Percentiles rank a stretch among this genome's conserved stretches.
Conservation (phyloP, 225 moss, liverwort and hornwort species). For the Neckera pumila region DNA sequence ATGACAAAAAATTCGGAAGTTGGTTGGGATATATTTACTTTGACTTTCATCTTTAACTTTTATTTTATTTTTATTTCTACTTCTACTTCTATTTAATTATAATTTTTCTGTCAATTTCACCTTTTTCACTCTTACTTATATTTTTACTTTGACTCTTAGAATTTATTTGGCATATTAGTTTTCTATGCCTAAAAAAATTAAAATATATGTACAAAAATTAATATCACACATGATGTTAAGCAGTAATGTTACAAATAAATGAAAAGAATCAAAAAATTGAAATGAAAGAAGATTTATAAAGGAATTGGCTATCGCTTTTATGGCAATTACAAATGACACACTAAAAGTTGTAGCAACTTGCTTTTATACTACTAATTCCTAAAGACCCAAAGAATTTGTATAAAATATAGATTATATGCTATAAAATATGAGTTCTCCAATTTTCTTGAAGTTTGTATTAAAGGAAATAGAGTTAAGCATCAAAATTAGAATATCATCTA, state of each 20-base stretch:
- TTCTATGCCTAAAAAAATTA: fast-evolving
- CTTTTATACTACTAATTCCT: not conserved
- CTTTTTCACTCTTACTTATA: fast-evolving
- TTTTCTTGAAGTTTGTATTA: not conserved
- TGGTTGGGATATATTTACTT: too few relatives aligned
- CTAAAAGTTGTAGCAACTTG: too few relatives aligned
- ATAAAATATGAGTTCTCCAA: not conserved
- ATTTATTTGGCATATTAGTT: too few relatives aligned
- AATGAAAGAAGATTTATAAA: not conserved
- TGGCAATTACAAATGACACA: not conserved
- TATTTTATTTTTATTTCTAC: too few relatives aligned
- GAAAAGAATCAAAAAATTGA: not conserved
- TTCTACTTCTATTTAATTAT: too few relatives aligned
- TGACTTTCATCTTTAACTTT: too few relatives aligned
- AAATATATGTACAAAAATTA: too few relatives aligned
- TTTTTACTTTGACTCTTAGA: too few relatives aligned
- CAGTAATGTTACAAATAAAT: not conserved
- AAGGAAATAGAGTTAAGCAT: fast-evolving
- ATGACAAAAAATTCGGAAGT: too few relatives aligned
- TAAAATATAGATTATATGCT: not conserved
- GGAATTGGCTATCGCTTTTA: not conserved
- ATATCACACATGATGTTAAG: too few relatives aligned
- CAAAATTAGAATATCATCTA: not conserved
- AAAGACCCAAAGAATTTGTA: fast-evolving
- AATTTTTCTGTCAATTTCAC: too few relatives aligned